Evolutionary conservation across 2,329 filamentous ascomycete genomes (phyloP), one percentile per base, ranked within the genome.

Genomic region (Colletotrichum paranaense): DNA sequence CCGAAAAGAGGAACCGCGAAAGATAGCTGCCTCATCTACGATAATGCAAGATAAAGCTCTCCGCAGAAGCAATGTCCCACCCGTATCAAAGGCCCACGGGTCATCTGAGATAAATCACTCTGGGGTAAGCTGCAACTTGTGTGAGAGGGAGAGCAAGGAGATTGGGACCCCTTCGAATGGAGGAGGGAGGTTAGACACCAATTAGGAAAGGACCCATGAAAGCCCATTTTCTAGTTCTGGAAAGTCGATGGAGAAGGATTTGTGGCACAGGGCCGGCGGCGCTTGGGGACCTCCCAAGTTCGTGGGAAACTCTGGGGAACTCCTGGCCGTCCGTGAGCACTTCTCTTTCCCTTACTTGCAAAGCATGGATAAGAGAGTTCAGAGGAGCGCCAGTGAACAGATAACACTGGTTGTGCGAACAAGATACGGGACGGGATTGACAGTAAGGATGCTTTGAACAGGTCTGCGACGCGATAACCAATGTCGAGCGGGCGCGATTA

Each of bases 391-490:
- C 49, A 22, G 26, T n/a, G 16, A 49, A 49, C 42, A n/a, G 46
- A n/a, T 19, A 49, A 49, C 19, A 19, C 42, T 49, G 42, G 42
- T 49, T n/a, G 19, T 19, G 8, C 42, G 19, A 49, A 49, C 19
- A 35, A 49, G 49, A 65, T 65, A 52, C 42, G 62, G 49, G 62
- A 28, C 49, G 32, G 68, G 62, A 67, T 67, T 71, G 68, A 67
- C 68, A n/a, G 68, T 67, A 46, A 60, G 53, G 60, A 70, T 72
- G 53, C 63, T 28, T 30, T 65, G 57, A 57, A 60, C 42, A 28
- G 65, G 65, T 35, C 46, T n/a, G 30, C 32, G 63, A 57, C 64
- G 69, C 65, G 69, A 68, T 59, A 42, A n/a, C n/a, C n/a, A 57
- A 24, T 24, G 24, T 30, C 38, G 49, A 58, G 55, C 49, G 58